Base-by-base conservation (phyloP, 2,329 filamentous ascomycete genomes). In the Domatiomyces globalis region DNA sequence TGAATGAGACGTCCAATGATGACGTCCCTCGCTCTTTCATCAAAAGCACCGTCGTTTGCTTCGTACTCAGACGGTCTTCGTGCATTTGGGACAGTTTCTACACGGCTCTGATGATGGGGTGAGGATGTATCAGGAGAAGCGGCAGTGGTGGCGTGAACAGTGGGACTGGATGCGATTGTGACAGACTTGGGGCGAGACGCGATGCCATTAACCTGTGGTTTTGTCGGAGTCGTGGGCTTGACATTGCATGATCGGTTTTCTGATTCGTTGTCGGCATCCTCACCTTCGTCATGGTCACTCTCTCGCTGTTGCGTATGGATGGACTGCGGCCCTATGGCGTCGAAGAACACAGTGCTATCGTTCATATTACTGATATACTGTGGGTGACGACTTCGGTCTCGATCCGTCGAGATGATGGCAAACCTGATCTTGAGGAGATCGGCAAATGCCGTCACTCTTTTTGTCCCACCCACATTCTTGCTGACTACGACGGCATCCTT, bases 341-440 rank as follows among this genome's bases (percentile, higher is more conserved):
- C 82, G 15, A 84, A 74, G 58, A 83, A 80, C 50, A 94, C 83
- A 69, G 86, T 83, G 66, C 87, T 95, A 54, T 83, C 83, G 46
- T 80, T 79, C 80, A 89, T 83, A 63, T 77, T 83, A 58, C 69
- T 65, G 39, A 75, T 73, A 29, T 63, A 58, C 54, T 66, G 68
- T 5, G 68, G 63, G 10, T 50, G 48, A 19, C 51, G 36, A 15
- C 50, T 54, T 36, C 72, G 74, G 49, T 84, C 54, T 60, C 80
- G 77, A 61, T 94, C 87, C 5, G 87, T 94, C 2, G 87, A 94
- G 51, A 98, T 88, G 64, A 98, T 88, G 59, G 92, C 92, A 61
- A 98, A 98, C 73, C 94, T 96, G 61, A 98, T 79, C 75, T 96
- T 96, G 61, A 98, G 71, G 2, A 88, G 88, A 71, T 98, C 92